A percentile compares a stretch with the other conserved stretches of the same genome.
phyloP scores from a whole-genome alignment of 2,329 filamentous ascomycete species.

The Parastagonospora avenae region DNA sequence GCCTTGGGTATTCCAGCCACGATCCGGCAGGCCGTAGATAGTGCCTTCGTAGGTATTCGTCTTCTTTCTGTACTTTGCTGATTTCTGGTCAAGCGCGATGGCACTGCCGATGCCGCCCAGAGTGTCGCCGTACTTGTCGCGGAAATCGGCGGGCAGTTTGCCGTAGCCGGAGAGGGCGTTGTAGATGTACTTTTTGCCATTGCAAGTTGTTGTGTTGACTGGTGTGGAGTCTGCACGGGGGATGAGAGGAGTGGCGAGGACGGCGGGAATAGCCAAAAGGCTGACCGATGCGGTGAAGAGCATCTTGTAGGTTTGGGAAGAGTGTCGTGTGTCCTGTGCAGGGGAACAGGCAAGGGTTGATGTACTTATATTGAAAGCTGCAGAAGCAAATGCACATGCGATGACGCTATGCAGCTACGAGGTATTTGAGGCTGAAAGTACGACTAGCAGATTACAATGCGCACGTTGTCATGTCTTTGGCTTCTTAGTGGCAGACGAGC shows the following conservation, averaged over 20 bases:
- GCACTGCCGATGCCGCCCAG: slow-evolving; percentile 70
- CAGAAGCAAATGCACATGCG: slow-evolving; percentile 1
- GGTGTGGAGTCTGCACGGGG: slow-evolving; percentile 4
- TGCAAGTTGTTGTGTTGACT: slow-evolving; percentile 56
- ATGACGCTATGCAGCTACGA: slow-evolving; percentile 13
- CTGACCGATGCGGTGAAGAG: slow-evolving; percentile 16
- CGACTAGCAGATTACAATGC: background rate
- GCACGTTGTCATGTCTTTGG: slow-evolving; percentile 26
- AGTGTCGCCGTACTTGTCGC: slow-evolving; percentile 72
- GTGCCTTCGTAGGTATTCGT: slow-evolving; percentile 62
- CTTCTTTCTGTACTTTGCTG: slow-evolving; percentile 59
- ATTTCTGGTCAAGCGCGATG: slow-evolving; percentile 64
- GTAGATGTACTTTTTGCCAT: slow-evolving; percentile 68
- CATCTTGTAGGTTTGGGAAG: slow-evolving; percentile 19
- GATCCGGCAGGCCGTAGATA: slow-evolving; percentile 68
- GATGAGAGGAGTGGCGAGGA: slow-evolving; percentile 22
- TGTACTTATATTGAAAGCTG: slow-evolving; percentile 16
- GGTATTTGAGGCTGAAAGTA: slow-evolving; percentile 5
- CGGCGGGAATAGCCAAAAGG: slow-evolving; percentile 25
- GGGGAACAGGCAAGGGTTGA: background rate
- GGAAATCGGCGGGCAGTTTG: slow-evolving; percentile 60
- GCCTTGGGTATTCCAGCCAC: slow-evolving; percentile 74
- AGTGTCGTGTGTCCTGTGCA: slow-evolving; percentile 20
- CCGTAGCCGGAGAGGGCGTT: slow-evolving; percentile 71
- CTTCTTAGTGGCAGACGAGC: slow-evolving; percentile 1